Conservation (phyloP, 2,329 filamentous ascomycete genomes). For the Ceratocystis papillata region DNA sequence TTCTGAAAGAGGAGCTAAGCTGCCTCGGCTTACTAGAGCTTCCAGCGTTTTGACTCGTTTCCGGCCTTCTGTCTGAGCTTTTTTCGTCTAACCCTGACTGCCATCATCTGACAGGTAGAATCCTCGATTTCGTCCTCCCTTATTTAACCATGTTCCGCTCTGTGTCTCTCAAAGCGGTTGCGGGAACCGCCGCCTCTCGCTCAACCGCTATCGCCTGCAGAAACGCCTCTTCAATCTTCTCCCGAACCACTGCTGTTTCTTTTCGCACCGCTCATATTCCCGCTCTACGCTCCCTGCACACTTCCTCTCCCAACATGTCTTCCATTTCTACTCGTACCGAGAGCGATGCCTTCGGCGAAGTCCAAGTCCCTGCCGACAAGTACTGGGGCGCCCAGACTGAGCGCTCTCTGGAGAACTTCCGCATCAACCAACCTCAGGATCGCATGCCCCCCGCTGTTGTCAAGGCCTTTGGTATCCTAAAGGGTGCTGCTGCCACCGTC, state of each 20-base stretch:
- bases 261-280: conserved; percentile 17
- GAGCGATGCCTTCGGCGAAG: conserved; percentile 94
- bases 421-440: conserved; percentile 98
- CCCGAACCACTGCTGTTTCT: conserved; percentile 4
- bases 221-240: conserved; percentile 16
- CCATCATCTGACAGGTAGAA: conserved; percentile 21
- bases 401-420: conserved; percentile 93
- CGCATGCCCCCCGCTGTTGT: conserved; percentile 92
- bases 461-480: conserved; percentile 90
- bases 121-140: conserved; percentile 14
- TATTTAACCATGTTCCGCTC: conserved; percentile 24
- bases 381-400: conserved; percentile 99
- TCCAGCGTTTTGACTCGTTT: conserved; percentile 16
- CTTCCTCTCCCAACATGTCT: conserved; percentile 38
- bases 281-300: conserved; percentile 32
- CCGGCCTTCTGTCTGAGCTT: conserved; percentile 18
- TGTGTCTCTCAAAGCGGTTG: conserved; percentile 21
- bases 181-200: conserved; percentile 16
- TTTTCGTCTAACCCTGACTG: conserved; percentile 10
- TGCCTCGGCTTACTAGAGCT: conserved; percentile 13
- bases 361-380: conserved; percentile 81
- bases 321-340: conserved; percentile 57
- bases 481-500: conserved; percentile 88
- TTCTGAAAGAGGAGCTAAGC: conserved; percentile 1
- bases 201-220: conserved; percentile 5